Evolutionary conservation across 2,329 filamentous ascomycete species (phyloP).

Genomic region (Colletotrichum kahawae): DNA sequence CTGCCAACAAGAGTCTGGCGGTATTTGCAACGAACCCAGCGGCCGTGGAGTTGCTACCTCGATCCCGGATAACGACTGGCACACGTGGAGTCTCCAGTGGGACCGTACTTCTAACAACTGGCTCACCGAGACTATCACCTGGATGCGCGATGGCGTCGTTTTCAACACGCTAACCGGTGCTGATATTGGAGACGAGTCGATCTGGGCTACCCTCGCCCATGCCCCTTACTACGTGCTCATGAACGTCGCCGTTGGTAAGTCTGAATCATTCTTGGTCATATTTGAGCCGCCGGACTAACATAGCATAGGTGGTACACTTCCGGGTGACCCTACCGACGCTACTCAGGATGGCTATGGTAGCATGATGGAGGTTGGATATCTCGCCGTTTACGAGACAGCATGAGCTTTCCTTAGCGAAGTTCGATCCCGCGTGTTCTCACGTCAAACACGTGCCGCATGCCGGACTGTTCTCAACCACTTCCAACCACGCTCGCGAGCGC

Average conservation of each 20-base stretch:
- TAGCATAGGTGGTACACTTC: constrained; percentile 24
- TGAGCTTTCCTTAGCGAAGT: neutral
- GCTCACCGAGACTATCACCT: constrained; percentile 54
- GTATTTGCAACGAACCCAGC: constrained; percentile 55
- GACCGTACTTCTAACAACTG: constrained; percentile 52
- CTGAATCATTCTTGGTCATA: neutral
- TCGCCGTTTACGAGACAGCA: constrained; percentile 42
- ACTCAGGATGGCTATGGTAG: constrained; percentile 51
- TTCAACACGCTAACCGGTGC: constrained; percentile 50
- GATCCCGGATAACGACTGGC: constrained; percentile 47
- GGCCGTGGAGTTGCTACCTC: constrained; percentile 42
- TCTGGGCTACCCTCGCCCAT: constrained; percentile 57
- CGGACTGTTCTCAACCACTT: neutral
- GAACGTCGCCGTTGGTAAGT: constrained; percentile 61
- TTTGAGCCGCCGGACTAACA: neutral
- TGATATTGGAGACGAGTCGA: constrained; percentile 45
- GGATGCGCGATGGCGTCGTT: constrained; percentile 50
- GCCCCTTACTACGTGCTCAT: constrained; percentile 57
- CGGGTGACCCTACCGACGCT: constrained; percentile 50
- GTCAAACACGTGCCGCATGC: neutral
- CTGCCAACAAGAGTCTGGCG: constrained; percentile 49
- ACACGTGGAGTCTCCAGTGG: constrained; percentile 55
- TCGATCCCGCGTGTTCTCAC: neutral
- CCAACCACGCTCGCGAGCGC: neutral
- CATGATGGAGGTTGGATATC: constrained; percentile 59